A percentile compares a stretch with the other conserved stretches of the same genome.
phyloP scores from a whole-genome alignment of 495 filamentous ascomycete genomes.

The Arthonia radiata region DNA sequence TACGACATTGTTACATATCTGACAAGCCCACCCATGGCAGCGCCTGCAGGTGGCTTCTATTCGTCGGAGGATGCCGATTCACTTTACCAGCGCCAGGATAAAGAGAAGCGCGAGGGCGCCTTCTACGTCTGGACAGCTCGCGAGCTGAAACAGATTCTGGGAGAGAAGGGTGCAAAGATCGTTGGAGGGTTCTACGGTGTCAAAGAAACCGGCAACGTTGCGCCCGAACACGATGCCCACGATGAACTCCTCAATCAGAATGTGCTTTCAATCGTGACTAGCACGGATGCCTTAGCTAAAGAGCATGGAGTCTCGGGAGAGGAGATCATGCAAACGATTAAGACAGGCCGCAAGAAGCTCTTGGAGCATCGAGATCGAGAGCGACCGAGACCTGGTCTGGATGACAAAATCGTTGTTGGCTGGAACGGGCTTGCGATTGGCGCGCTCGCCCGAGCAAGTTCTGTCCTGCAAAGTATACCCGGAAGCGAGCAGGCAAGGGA shows the following conservation, averaged over 20 bases:
- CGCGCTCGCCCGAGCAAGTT: conserved; percentile 47
- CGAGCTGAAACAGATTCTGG: conserved; percentile 61
- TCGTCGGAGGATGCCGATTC: conserved; percentile 87
- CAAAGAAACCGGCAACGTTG: conserved; percentile 67
- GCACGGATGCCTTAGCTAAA: conserved; percentile 40
- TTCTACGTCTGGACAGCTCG: conserved; percentile 88
- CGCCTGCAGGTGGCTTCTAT: conserved; percentile 50
- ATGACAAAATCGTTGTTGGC: conserved; percentile 71
- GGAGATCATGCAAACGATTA: conserved; percentile 49
- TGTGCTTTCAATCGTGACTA: conserved; percentile 32
- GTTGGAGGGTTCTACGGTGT: conserved; percentile 73
- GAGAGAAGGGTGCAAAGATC: conserved; percentile 40
- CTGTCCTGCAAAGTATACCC: conserved; percentile 37
- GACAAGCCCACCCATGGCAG: conserved; percentile 37
- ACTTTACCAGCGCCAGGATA: conserved; percentile 44
- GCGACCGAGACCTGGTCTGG: conserved; percentile 54
- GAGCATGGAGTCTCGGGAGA: conserved; percentile 54
- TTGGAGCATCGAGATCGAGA: conserved; percentile 47
- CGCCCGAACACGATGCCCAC: conserved; percentile 59
- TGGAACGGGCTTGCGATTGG: conserved; percentile 86
- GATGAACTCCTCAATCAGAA: conserved; percentile 86
- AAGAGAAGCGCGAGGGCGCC: conserved; percentile 75
- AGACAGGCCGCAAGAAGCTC: conserved; percentile 40
- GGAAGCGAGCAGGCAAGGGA: conserved; percentile 25
- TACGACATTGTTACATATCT: conserved; percentile 71